Conservation (phyloP, 2,329 filamentous ascomycete species). For the Xylariales sp. region DNA sequence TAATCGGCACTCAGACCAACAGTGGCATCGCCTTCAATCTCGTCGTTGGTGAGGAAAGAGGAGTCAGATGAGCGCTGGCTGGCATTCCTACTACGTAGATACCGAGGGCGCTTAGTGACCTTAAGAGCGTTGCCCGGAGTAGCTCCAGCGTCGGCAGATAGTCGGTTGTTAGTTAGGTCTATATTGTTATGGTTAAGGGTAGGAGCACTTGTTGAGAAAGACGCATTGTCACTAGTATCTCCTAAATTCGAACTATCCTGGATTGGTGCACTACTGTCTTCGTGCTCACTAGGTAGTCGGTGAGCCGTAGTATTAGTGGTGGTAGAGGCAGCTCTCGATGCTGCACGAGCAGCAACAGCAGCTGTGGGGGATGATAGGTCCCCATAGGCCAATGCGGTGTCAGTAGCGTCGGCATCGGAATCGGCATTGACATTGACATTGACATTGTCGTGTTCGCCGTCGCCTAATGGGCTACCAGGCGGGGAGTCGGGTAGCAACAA, state of each 20-base stretch:
- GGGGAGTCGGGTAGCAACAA: constrained; percentile 19
- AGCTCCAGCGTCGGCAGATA: constrained; percentile 57
- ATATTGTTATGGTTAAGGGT: constrained; percentile 51
- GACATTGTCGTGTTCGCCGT: constrained; percentile 7
- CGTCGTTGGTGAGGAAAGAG: constrained; percentile 69
- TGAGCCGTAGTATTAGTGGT: constrained; percentile 50
- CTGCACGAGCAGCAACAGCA: constrained; percentile 62
- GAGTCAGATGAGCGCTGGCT: constrained; percentile 72
- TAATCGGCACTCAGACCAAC: constrained; percentile 77
- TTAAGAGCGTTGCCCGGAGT: constrained; percentile 61
- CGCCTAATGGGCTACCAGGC: constrained; percentile 19
- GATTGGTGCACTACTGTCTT: constrained; percentile 36
- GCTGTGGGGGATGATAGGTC: constrained; percentile 67
- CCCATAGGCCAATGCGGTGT: constrained; percentile 64
- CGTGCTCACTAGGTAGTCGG: constrained; percentile 36
- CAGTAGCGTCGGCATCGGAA: constrained; percentile 41
- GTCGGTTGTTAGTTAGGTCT: constrained; percentile 49
- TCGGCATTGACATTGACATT: constrained; percentile 27
- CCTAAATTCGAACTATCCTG: constrained; percentile 48
- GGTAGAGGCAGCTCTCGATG: constrained; percentile 62
- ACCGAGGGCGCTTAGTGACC: constrained; percentile 64
- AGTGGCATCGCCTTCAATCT: constrained; percentile 78
- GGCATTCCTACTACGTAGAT: constrained; percentile 66
- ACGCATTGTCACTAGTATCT: constrained; percentile 50
- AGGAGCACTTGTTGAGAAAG: constrained; percentile 43